Conservation (phyloP, 192 early-diverging fungal species). For the Haplosporangium gracile region DNA sequence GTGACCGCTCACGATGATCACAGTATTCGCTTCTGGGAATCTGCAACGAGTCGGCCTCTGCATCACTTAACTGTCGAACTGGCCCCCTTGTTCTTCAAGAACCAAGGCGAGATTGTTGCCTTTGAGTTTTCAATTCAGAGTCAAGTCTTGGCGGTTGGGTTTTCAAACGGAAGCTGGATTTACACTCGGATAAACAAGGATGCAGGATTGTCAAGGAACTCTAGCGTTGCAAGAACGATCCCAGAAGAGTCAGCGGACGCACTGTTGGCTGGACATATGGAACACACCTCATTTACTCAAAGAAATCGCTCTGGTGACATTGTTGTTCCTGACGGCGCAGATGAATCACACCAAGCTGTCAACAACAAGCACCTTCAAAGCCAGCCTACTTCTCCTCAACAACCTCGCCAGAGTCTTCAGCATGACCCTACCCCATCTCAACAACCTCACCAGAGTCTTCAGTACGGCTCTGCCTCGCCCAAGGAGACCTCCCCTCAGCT, state of each 20-base stretch:
- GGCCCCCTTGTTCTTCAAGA: slow-evolving; percentile 32
- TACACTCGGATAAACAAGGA: slow-evolving; percentile 19
- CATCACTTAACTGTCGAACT: slow-evolving; percentile 54
- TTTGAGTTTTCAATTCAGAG: slow-evolving; percentile 50
- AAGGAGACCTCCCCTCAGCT: background rate
- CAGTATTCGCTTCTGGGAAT: slow-evolving; percentile 64
- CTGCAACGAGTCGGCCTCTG: slow-evolving; percentile 58
- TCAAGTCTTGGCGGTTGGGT: slow-evolving; percentile 52
- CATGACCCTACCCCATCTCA: background rate
- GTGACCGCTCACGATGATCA: slow-evolving; percentile 57
- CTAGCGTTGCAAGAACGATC: slow-evolving; percentile 5
- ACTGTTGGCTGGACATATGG: background rate
- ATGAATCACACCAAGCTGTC: background rate
- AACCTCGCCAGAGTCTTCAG: background rate
- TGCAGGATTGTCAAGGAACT: slow-evolving; percentile 12
- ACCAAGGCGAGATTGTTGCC: slow-evolving; percentile 28
- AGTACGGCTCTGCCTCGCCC: slow-evolving; percentile 7
- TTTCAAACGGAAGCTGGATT: slow-evolving; percentile 47
- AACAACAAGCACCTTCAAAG: background rate
- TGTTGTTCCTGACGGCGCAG: background rate
- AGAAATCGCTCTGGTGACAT: background rate
- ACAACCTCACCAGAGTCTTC: background rate
- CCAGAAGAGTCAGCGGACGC: slow-evolving; percentile 4
- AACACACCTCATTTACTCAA: background rate
- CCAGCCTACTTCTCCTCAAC: background rate